These are phyloP conservation scores for Populus tomentosa DNA, from an alignment of 441 rosid species.

Conservation along the genomic window DNA sequence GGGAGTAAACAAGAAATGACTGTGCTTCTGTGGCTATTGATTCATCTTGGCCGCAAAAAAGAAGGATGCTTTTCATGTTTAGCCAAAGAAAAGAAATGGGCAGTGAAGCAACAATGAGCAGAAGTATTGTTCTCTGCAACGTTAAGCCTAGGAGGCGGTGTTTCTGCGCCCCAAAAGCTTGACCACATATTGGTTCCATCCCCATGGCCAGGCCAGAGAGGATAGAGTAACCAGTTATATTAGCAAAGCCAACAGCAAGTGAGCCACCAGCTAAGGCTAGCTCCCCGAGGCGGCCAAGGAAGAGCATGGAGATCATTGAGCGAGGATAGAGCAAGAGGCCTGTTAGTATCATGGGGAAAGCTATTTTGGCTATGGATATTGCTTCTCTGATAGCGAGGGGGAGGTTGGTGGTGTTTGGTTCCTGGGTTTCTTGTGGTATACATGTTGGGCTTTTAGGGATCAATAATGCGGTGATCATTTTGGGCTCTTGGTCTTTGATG, in stretches of 20 bases:
- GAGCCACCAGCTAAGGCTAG: no score
- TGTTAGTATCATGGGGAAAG: no score
- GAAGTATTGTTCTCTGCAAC: constrained; percentile 56
- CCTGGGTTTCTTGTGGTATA: constrained; percentile 8
- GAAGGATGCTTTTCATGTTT: constrained; percentile 56
- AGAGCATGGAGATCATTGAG: no score
- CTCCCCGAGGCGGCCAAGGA: no score
- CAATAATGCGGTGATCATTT: constrained; percentile 22
- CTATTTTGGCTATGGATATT: no score
- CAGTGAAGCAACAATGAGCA: constrained; percentile 47
- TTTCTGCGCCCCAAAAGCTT: constrained; percentile 33
- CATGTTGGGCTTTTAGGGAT: constrained; percentile 24
- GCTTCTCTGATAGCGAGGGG: no score
- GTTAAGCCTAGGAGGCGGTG: constrained; percentile 50
- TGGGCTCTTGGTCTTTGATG: constrained; percentile 20
- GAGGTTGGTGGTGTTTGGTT: neutral
- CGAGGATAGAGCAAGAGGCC: no score
- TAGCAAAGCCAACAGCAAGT: no score
- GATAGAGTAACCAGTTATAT: no score
- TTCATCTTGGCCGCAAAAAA: constrained; percentile 55
- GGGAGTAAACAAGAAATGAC: constrained; percentile 52
- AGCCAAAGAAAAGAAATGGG: constrained; percentile 75
- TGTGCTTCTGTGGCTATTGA: constrained; percentile 59
- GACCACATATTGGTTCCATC: no score
- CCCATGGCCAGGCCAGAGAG: no score